Evolutionary conservation across 1,139 yeast genomes (phyloP).

Genomic region (Pneumocystis wakefieldiae): DNA sequence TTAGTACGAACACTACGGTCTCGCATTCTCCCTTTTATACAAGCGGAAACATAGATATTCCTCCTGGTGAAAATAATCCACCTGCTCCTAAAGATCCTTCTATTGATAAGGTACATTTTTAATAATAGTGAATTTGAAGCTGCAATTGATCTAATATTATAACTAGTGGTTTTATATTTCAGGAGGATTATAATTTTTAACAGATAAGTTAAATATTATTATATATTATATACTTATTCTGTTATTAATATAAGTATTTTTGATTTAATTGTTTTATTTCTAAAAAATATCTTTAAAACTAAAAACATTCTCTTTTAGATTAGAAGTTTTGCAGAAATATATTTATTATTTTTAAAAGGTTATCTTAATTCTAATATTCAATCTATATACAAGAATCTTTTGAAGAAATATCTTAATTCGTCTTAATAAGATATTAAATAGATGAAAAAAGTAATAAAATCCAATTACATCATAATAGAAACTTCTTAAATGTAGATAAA

Average conservation of each 20-base stretch:
- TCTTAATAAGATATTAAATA: not conserved
- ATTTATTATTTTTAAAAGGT: no score
- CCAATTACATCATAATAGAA: not conserved
- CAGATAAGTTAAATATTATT: not conserved
- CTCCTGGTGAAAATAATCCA: not conserved
- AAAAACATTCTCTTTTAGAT: not conserved
- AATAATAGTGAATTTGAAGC: not conserved
- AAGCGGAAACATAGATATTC: not conserved
- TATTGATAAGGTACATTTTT: not conserved
- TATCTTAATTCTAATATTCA: not conserved
- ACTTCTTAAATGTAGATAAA: no score
- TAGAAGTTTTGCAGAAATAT: not conserved
- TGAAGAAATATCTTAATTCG: no score
- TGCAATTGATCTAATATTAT: not conserved
- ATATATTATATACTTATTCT: not conserved
- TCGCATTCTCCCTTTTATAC: not conserved
- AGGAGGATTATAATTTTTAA: not conserved
- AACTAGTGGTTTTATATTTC: constrained; percentile 1
- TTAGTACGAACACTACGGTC: not conserved
- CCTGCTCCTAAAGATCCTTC: not conserved
- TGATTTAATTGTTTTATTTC: not conserved
- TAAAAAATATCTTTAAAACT: not conserved
- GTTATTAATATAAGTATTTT: not conserved
- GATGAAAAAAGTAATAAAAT: not conserved
- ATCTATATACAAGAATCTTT: no score